Conservation (phyloP, 2,329 filamentous ascomycete species). For the Monilinia fructigena region DNA sequence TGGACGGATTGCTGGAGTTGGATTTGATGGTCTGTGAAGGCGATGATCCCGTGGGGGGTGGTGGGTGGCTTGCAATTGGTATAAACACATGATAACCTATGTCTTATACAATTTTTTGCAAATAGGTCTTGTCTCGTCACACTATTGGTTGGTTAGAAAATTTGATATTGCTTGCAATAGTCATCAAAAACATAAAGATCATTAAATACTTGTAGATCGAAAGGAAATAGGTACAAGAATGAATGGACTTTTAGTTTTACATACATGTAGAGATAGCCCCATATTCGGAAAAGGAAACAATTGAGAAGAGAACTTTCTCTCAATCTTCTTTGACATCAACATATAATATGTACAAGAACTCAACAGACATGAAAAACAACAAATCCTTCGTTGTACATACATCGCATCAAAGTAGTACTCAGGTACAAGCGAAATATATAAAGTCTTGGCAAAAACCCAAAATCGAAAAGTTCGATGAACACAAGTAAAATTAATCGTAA, state of each 20-base stretch:
- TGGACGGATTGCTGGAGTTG: slow-evolving; percentile 14
- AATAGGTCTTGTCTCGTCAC: slow-evolving; percentile 27
- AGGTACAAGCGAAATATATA: slow-evolving; percentile 14
- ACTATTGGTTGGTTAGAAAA: slow-evolving; percentile 20
- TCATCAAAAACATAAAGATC: neutral
- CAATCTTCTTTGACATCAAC: neutral
- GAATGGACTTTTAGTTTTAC: neutral
- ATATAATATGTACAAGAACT: neutral
- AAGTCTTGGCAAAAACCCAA: slow-evolving; percentile 9
- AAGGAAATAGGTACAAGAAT: neutral
- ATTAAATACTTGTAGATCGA: neutral
- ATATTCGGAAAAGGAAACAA: neutral
- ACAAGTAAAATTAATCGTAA: neutral
- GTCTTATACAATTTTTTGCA: slow-evolving; percentile 28
- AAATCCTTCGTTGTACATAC: neutral
- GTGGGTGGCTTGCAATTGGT: slow-evolving; percentile 21
- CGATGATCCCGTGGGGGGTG: neutral
- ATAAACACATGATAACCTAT: slow-evolving; percentile 28
- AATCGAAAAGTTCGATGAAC: neutral
- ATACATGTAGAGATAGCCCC: neutral
- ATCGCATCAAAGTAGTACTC: slow-evolving; percentile 1
- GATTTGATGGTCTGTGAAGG: slow-evolving; percentile 15
- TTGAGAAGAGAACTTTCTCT: slow-evolving; percentile 10
- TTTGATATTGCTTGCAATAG: neutral
- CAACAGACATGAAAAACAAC: neutral